Evolutionary conservation across 192 early-diverging fungal genomes (phyloP), one percentile per base, ranked within the genome.

Genomic region (Backusella luteola): DNA sequence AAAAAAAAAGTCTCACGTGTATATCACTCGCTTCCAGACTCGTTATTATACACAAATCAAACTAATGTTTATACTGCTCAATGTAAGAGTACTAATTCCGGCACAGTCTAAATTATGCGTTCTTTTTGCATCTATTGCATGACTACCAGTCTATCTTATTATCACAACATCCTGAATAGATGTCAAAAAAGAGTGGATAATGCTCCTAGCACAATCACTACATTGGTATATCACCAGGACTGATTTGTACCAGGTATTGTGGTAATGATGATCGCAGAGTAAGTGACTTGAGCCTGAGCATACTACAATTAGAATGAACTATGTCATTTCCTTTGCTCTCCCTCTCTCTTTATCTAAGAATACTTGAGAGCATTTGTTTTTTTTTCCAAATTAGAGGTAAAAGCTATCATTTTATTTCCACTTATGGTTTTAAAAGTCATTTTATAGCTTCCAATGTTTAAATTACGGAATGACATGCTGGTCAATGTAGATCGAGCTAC

Each of bases 161-260:
- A 19, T 49, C 17, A 49, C 19, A 49, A 49, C n/a, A 49, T 7
- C 15, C 4, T 49, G 19, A n/a, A 49, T 49, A 49, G 15, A 49
- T 7, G 19, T 7, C 7, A 49, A 17, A n/a, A 49, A n/a, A n/a
- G 46, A 49, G 46, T n/a, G 19, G 46, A 19, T 6, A n/a, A 9
- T 63, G 29, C 0, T 12, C 21, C 11, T 29, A 12, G 56, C 23
- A 63, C 21, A 23, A 29, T 14, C 23, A 63, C 11, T n/a, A 63
- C 56, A 29, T 3, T 63, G 1, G 29, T 12, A 63, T 63, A 63
- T 63, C 56, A 63, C 56, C 56, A 63, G 56, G 23, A n/a, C 56
- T 29, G 23, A 63, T 26, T 63, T 63, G 56, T 63, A 63, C 56
- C 56, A 63, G 56, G 56, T 63, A 63, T 63, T 63, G 56, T 63